Evolutionary conservation across 306 rosid genomes (phyloP), one percentile per base, ranked within the genome.

Genomic region (Vigna unguiculata): DNA sequence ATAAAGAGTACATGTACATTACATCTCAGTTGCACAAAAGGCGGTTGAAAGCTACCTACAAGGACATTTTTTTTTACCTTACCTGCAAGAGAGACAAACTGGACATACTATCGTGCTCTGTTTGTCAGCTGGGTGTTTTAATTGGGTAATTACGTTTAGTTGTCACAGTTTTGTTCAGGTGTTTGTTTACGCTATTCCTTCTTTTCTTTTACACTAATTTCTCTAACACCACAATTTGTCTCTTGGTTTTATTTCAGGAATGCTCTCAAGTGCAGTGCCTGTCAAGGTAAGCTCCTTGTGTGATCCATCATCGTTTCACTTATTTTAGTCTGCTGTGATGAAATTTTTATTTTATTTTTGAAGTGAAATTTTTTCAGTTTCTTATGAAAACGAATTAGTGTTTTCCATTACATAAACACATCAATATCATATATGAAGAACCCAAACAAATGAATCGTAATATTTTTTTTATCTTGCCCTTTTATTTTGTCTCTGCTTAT

Each of bases 81-180:
- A 48, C 81, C 46, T 90, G 93, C 85, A 91, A 89, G 88, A 86
- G 93, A 88, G 98, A 93, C 72, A 90, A 88, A 55, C 64, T 86
- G 83, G 85, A 89, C 55, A 43, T 83, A 77, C 62, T 80, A 54
- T 55, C 90, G 38, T 93, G 98, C 83, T 73, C 93, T 76, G 86
- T 86, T n/a, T 93, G 98, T 84, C 93, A 83, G 73, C 71, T 75
- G 79, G 92, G 80, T 48, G 84, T 90, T 71, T 74, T 85, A 60
- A 51, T 84, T 22, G 70, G 91, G 98, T 91, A 87, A 85, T 73
- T 58, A 69, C 81, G 51, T 57, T 73, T 22, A 40, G 80, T 22
- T 61, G 38, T 52, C 19, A 4, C 28, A 45, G 21, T 57, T 53
- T 59, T 49, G 9, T 75, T 51, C 67, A 71, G 16, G 3, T 32